Evolutionary conservation across 2,329 filamentous ascomycete genomes (phyloP).

Genomic region (Zalaria obscura): DNA sequence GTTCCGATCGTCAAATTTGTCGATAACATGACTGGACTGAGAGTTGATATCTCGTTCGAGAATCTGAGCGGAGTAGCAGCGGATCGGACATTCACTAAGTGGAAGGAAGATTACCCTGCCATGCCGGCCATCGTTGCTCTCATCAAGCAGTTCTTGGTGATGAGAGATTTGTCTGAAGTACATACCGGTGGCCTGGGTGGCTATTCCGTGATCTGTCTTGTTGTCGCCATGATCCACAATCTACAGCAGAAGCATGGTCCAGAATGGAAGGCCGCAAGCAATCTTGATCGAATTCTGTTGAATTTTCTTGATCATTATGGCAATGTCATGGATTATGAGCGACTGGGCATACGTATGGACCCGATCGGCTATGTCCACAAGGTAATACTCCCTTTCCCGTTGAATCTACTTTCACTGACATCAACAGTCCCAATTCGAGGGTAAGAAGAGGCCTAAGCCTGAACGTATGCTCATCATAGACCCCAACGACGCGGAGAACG

Average conservation of each 20-base stretch:
- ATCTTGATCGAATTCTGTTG: constrained; percentile 43
- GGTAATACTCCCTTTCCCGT: constrained; percentile 27
- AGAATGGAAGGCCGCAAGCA: constrained; percentile 3
- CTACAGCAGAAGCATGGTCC: constrained; percentile 45
- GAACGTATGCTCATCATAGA: constrained; percentile 78
- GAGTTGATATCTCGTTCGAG: constrained; percentile 90
- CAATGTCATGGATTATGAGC: constrained; percentile 57
- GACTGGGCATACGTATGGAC: constrained; percentile 59
- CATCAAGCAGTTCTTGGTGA: constrained; percentile 83
- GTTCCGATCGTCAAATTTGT: constrained; percentile 89
- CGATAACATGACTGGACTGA: constrained; percentile 62
- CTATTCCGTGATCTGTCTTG: constrained; percentile 86
- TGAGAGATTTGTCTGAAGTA: constrained; percentile 85
- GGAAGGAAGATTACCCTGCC: constrained; percentile 66
- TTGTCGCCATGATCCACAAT: constrained; percentile 75
- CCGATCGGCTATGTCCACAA: constrained; percentile 66
- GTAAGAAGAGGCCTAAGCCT: constrained; percentile 32
- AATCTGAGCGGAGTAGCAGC: constrained; percentile 71
- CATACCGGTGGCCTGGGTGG: constrained; percentile 83
- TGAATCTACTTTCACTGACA: constrained; percentile 1
- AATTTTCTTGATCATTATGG: constrained; percentile 87
- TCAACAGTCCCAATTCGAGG: constrained; percentile 26
- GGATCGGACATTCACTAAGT: constrained; percentile 63
- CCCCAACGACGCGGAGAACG: constrained; percentile 71
- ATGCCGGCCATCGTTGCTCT: constrained; percentile 79